phyloP scores from a whole-genome alignment of 2,329 filamentous ascomycete species.

The Claviceps citrina region DNA sequence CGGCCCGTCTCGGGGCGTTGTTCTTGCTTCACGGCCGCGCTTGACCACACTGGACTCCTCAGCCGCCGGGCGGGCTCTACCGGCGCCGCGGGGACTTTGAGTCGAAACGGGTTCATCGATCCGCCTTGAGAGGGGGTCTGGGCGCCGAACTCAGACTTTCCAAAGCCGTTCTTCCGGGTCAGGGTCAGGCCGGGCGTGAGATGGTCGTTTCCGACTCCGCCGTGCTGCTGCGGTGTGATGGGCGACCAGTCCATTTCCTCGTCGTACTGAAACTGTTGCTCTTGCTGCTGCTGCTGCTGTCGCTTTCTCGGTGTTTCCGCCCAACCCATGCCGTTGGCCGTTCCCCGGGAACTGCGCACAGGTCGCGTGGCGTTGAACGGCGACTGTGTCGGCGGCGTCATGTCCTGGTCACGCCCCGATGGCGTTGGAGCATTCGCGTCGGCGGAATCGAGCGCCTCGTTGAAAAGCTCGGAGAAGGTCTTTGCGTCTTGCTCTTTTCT shows the following conservation, averaged over 20 bases:
- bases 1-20: conserved; percentile 27
- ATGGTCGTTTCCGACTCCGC: conserved; percentile 37
- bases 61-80: conserved; percentile 47
- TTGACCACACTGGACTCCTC: conserved; percentile 44
- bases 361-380: conserved; percentile 1
- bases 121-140: conserved; percentile 29
- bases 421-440: conserved; percentile 6
- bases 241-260: conserved; percentile 66
- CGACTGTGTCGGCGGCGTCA: conserved; percentile 7
- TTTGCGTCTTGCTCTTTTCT: conserved; percentile 19
- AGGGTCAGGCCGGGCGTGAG: conserved; percentile 17
- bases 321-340: conserved; percentile 6
- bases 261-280: conserved; percentile 22
- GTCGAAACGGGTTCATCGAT: conserved; percentile 44
- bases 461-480: conserved; percentile 28
- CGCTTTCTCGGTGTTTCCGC: conserved; percentile 7
- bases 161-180: no score
- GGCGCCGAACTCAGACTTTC: conserved; percentile 28
- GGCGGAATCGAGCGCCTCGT: conserved; percentile 18
- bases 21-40: conserved; percentile 30
- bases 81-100: conserved; percentile 53
- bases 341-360: conserved; percentile 3
- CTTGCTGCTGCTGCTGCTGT: no score
- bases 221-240: conserved; percentile 36
- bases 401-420: conserved; percentile 7